Evolutionary conservation across 495 filamentous ascomycete species (phyloP).

Genomic region (Daldinia decipiens): DNA sequence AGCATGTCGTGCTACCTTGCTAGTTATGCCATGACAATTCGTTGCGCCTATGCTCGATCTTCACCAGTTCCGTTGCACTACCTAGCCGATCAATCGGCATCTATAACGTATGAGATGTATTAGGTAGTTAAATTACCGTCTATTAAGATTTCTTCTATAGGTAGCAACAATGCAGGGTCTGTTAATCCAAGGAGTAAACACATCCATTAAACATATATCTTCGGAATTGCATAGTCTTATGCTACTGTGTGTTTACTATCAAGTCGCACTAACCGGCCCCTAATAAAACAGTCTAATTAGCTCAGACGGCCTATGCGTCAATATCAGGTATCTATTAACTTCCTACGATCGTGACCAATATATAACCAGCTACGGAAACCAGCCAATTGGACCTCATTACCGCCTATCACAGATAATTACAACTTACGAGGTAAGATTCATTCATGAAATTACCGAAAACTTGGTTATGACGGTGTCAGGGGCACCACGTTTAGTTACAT

Average conservation of each 20-base stretch:
- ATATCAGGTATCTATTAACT: too few species aligned
- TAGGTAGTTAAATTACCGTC: too few species aligned
- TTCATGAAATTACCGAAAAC: not conserved
- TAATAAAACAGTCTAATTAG: not conserved
- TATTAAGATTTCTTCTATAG: too few species aligned
- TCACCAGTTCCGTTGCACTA: conserved; percentile 10
- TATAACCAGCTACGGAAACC: conserved; percentile 1
- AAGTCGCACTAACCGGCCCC: not conserved
- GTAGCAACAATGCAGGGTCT: too few species aligned
- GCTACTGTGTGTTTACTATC: not conserved
- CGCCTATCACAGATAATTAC: not conserved
- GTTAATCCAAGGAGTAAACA: too few species aligned
- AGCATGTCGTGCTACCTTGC: conserved; percentile 23
- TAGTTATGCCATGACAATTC: conserved; percentile 3
- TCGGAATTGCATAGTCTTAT: too few species aligned
- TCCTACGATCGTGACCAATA: not conserved
- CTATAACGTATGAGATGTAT: not conserved
- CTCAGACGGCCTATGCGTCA: too few species aligned
- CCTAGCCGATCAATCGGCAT: not conserved
- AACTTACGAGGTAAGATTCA: not conserved
- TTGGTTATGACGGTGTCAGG: not conserved
- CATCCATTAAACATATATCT: too few species aligned
- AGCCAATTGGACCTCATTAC: not conserved
- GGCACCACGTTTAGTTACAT: not conserved
- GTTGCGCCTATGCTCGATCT: conserved; percentile 3